phyloP scores from a whole-genome alignment of 176 grass and related monocot species.

The Eragrostis curvula region DNA sequence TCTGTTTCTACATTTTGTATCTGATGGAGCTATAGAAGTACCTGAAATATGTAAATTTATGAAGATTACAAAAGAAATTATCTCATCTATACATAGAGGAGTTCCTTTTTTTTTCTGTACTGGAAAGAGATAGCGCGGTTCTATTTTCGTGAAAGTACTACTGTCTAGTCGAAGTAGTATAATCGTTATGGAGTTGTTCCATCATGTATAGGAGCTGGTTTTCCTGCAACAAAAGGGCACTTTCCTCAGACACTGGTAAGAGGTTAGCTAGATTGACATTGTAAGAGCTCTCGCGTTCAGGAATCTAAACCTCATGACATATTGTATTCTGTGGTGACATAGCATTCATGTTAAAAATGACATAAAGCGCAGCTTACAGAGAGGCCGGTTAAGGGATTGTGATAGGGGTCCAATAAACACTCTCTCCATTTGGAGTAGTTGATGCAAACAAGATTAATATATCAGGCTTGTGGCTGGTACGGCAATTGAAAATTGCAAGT shows the following conservation, averaged over 20 bases:
- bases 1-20: not conserved
- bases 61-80: not conserved
- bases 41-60: not conserved
- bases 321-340: slow-evolving; percentile 27
- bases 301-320: not conserved
- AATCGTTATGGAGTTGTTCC: not conserved
- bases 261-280: not conserved
- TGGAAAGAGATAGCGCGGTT: not conserved
- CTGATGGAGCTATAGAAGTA: not conserved
- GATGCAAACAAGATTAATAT: slow-evolving; percentile 13
- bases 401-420: slow-evolving; percentile 25
- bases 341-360: slow-evolving; percentile 19
- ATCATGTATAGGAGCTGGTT: not conserved
- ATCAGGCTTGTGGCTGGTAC: slow-evolving; percentile 27
- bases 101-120: not conserved
- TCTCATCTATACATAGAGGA: too few species aligned
- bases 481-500: slow-evolving; percentile 39
- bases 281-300: not conserved
- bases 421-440: slow-evolving; percentile 23
- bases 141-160: not conserved
- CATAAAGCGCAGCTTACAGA: not conserved
- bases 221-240: not conserved
- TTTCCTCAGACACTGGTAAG: not conserved
- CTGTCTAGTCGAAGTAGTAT: not conserved
- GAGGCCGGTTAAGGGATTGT: not conserved